Evolutionary conservation across 2,329 filamentous ascomycete species (phyloP), one percentile per base, ranked within the genome.

Genomic region (Magnaporthales sp.): DNA sequence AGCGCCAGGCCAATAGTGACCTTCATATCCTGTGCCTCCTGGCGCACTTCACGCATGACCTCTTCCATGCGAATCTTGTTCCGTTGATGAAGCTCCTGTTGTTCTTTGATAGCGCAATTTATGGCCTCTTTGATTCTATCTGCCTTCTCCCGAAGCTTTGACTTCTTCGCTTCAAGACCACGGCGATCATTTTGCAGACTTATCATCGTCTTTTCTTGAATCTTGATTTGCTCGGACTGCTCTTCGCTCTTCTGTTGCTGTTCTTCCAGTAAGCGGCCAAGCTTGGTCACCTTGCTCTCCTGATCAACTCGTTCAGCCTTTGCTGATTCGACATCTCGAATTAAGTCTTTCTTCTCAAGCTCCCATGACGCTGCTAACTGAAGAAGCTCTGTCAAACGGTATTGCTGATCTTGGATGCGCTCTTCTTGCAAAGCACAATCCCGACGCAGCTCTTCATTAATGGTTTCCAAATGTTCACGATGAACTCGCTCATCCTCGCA

Each of bases 61-160:
- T 77, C 68, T 19, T 79, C 68, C 65, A 76, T 78, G 58, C 73
- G 73, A 1, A 73, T 65, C 58, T 73, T 76, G 9, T 76, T 74
- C 54, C 74, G 73, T 3, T 68, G 71, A 69, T 76, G 83, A 1
- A 84, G 73, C 5, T 71, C 71, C 67, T 84, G 80, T 30, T 85
- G 82, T 67, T 85, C 82, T 1, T 70, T 68, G 9, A 80, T 79
- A 1, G 80, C 79, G 63, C 79, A 74, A 66, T 83, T 82, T n/a
- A 85, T 71, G 19, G 78, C 78, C 3, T 71, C 69, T 66, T 73
- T 77, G 67, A 54, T 54, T 19, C 54, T n/a, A 29, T 19, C 22
- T 4, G 51, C 24, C 10, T 54, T 30, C 38, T 65, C 27, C 27
- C 9, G 26, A 11, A 65, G 63, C 13, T 10, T 65, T 4, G 13